Base-by-base conservation (phyloP, 75 land plant species). In the Chamaecyparis obtusa region DNA sequence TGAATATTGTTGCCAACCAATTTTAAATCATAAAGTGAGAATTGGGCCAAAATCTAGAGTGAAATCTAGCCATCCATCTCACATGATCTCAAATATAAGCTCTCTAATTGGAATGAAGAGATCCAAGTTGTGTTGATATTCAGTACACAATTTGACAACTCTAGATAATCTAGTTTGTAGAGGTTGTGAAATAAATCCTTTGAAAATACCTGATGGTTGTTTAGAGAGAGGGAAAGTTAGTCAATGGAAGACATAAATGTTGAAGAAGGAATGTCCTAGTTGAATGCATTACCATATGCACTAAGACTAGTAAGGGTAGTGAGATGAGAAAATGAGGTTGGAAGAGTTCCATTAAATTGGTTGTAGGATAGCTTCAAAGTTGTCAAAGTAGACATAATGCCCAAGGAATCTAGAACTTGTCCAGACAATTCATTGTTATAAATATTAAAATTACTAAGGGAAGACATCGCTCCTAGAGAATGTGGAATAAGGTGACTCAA, bases 1-100 rank as follows among this genome's bases (percentile, higher is more conserved):
- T 81, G 71, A 30, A 89, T 54, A 60, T 86, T 69, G 83, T 87
- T 89, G 39, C 74, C 30, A 57, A 84, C 89, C 6, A 89, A 51
- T 48, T 43, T 84, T 49, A 88, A 80, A 49, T 49, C 51, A 49
- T 49, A 49, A 49, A 49, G 10, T 8, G 11, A 49, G 51, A 49
- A 49, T 49, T 64, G 27, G 19, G 69, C 3, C 27, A 16, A 64
- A 64, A 64, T 64, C 69, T 24, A 64, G 1, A 49, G 51, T 0
- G 51, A 9, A 49, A 49, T 49, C 51, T 10, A 9, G 51, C 1
- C 51, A 49, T 64, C 69, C 19, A 64, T 64, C 19, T 64, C 27
- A 64, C n/a, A 24, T 64, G 69, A 64, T 24, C 5, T 24, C 69
- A 64, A 64, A 64, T 64, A 64, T 2, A 64, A 64, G 69, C 27